These are phyloP conservation scores for Candida awuae DNA, from an alignment of 805 yeast species.

Conservation along the genomic window DNA sequence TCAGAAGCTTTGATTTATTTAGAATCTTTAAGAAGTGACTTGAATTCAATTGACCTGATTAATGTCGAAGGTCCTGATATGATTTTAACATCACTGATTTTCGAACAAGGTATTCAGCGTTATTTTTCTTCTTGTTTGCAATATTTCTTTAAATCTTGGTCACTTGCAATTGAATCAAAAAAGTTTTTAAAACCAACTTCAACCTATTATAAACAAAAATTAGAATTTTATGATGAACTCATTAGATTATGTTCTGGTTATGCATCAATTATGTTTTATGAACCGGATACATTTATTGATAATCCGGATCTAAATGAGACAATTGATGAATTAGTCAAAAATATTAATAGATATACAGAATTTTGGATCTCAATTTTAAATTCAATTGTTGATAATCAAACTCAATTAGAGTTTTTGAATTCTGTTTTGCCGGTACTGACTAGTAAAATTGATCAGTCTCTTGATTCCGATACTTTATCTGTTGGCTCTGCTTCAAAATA, in stretches of 20 bases:
- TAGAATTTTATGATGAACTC: slow-evolving; percentile 38
- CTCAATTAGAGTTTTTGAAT: slow-evolving; percentile 50
- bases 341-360: slow-evolving; percentile 26
- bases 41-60: slow-evolving; percentile 14
- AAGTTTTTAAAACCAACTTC: slow-evolving; percentile 38
- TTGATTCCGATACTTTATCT: slow-evolving; percentile 26
- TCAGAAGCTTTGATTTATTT: slow-evolving; percentile 15
- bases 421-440: slow-evolving; percentile 42
- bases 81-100: slow-evolving; percentile 45
- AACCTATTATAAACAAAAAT: slow-evolving; percentile 30
- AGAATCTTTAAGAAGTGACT: slow-evolving; percentile 21
- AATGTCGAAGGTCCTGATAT: slow-evolving; percentile 37
- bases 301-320: slow-evolving; percentile 28
- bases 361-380: slow-evolving; percentile 50
- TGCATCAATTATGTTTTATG: slow-evolving; percentile 61
- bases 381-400: slow-evolving; percentile 59
- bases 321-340: slow-evolving; percentile 22
- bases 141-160: slow-evolving; percentile 42
- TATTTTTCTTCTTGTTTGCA: slow-evolving; percentile 31
- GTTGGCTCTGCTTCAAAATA: slow-evolving; percentile 32
- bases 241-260: slow-evolving; percentile 48
- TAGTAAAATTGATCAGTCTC: slow-evolving; percentile 23
- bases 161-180: slow-evolving; percentile 32
- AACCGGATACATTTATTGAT: slow-evolving; percentile 52
- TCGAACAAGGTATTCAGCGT: slow-evolving; percentile 42